Percentiles rank a stretch among this genome's conserved stretches.
Evolutionary conservation across 164 flowering plant species (phyloP).

Genomic region (Sextonia rubra): DNA sequence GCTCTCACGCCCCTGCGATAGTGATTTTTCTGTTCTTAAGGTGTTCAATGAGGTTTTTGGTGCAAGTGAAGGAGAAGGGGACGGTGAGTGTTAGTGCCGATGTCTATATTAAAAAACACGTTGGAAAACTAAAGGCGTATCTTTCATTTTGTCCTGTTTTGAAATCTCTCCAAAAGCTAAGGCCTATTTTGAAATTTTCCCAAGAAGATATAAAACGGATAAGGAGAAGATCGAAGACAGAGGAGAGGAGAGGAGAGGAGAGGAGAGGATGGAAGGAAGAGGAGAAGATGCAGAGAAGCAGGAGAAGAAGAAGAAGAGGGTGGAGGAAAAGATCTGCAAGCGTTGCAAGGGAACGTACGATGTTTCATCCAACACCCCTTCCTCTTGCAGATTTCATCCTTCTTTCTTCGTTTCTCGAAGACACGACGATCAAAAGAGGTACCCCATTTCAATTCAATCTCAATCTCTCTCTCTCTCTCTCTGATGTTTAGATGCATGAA

Average conservation of each 20-base stretch:
- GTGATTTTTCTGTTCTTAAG: too few species aligned
- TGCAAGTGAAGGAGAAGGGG: too few species aligned
- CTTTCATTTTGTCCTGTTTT: too few species aligned
- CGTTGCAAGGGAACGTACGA: conserved; percentile 54
- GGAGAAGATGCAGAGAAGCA: neutral
- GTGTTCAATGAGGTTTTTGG: too few species aligned
- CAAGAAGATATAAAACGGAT: neutral
- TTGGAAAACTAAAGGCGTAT: too few species aligned
- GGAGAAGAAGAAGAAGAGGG: conserved; percentile 10
- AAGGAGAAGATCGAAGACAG: neutral
- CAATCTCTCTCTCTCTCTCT: neutral
- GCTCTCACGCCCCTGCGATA: too few species aligned
- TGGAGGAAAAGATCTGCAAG: conserved; percentile 52
- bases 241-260: neutral
- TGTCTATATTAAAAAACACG: too few species aligned
- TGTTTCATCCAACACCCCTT: conserved; percentile 43
- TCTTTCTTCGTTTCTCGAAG: conserved; percentile 92
- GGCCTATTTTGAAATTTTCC: too few species aligned
- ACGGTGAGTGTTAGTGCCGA: too few species aligned
- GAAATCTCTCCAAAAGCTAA: too few species aligned
- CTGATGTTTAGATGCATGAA: neutral
- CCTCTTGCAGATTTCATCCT: conserved; percentile 85
- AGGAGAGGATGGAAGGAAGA: neutral
- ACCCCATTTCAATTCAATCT: neutral
- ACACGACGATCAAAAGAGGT: conserved; percentile 94